Conservation (phyloP, 169 alveolate species). For the Ichthyophthirius multifiliis region DNA sequence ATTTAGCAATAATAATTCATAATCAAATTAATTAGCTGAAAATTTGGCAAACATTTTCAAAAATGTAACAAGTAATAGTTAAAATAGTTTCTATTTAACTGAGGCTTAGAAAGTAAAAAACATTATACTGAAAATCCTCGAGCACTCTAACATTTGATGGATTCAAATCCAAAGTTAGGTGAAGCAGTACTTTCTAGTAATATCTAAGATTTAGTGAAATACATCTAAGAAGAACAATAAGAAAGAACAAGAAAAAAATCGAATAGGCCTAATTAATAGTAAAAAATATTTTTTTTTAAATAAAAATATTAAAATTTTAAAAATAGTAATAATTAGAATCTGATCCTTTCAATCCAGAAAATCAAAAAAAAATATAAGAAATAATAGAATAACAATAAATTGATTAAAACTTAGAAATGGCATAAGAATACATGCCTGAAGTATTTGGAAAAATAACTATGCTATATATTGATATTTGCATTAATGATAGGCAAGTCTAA, state of each 20-base stretch:
- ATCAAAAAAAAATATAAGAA: slow-evolving; percentile 87
- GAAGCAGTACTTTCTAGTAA: background rate
- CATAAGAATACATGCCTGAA: slow-evolving; percentile 64
- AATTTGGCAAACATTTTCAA: background rate
- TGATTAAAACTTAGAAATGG: slow-evolving; percentile 76
- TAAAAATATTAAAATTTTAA: background rate
- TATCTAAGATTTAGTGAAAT: background rate
- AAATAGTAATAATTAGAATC: slow-evolving; percentile 19
- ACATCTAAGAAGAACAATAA: background rate
- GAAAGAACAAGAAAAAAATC: background rate
- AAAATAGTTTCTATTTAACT: no score
- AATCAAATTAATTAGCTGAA: background rate
- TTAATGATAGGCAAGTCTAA: slow-evolving; percentile 86
- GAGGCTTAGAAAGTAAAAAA: no score
- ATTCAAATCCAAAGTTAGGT: no score
- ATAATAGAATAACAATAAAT: slow-evolving; percentile 80
- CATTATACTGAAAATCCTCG: no score
- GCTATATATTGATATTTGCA: slow-evolving; percentile 90
- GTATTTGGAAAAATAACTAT: slow-evolving; percentile 83
- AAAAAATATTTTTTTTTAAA: background rate
- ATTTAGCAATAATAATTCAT: background rate
- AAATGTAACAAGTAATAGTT: no score
- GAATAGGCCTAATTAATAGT: background rate
- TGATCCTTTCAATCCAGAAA: slow-evolving; percentile 89
- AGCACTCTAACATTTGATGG: no score